phyloP scores from a whole-genome alignment of 257 asterid species.

The Solanum virginianum region DNA sequence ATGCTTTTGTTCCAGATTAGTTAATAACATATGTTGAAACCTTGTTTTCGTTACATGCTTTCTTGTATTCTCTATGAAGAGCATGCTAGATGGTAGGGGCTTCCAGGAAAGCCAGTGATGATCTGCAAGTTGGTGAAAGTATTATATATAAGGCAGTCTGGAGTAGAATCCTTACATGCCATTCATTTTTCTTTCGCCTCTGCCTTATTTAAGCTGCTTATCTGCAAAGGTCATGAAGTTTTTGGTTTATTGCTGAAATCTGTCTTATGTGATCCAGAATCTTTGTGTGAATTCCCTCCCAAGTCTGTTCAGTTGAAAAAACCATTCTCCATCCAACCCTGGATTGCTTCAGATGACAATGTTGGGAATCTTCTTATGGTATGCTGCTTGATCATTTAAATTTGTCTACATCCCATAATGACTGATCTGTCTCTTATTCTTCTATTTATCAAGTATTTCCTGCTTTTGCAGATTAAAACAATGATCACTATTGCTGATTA shows the following conservation, averaged over 20 bases:
- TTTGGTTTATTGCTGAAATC: not conserved
- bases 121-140: not conserved
- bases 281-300: constrained; percentile 85
- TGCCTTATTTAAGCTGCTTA: not conserved
- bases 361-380: constrained; percentile 96
- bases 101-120: not conserved
- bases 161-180: not conserved
- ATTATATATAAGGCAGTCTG: not conserved
- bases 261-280: constrained; percentile 38
- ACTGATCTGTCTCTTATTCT: not conserved
- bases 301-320: constrained; percentile 58
- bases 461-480: not conserved
- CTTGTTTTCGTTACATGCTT: not conserved
- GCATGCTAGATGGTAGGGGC: not conserved
- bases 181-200: not conserved
- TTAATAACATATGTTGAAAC: not conserved
- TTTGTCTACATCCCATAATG: not conserved
- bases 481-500: not conserved
- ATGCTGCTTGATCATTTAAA: constrained; percentile 4
- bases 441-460: not conserved
- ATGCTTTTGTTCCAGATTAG: not conserved
- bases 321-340: constrained; percentile 80
- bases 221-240: not conserved
- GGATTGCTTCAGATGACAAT: constrained; percentile 86
- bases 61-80: not conserved